Percentiles rank a stretch among this genome's conserved stretches.
These are phyloP conservation scores for Blastobotrys persicus DNA, from an alignment of 1,139 yeast genomes.

Conservation along the genomic window DNA sequence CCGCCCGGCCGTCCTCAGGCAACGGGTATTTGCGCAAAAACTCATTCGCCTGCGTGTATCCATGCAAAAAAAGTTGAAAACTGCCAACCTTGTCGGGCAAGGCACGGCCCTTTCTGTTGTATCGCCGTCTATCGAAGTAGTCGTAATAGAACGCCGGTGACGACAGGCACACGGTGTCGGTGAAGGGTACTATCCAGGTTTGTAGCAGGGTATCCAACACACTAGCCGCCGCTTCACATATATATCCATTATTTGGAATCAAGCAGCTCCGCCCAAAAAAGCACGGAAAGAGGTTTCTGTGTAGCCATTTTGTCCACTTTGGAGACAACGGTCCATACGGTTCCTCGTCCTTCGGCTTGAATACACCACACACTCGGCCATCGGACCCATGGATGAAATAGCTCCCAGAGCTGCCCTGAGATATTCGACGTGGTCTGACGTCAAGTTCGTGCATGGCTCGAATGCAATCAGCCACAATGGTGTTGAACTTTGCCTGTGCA, in stretches of 20 bases:
- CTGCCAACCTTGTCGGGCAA: constrained; percentile 60
- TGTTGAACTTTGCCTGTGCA: constrained; percentile 38
- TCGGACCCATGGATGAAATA: constrained; percentile 52
- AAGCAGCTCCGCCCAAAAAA: constrained; percentile 73
- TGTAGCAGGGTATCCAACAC: constrained; percentile 58
- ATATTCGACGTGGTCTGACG: constrained; percentile 51
- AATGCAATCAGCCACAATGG: constrained; percentile 42
- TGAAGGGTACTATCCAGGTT: constrained; percentile 62
- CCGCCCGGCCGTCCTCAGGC: constrained; percentile 39
- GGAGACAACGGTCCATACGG: constrained; percentile 80
- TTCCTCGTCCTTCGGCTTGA: constrained; percentile 79
- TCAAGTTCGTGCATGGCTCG: constrained; percentile 43
- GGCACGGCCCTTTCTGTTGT: constrained; percentile 28
- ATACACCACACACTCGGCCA: constrained; percentile 51
- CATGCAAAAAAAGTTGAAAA: constrained; percentile 60
- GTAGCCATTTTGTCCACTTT: constrained; percentile 80
- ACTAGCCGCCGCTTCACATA: constrained; percentile 72
- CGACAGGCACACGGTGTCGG: constrained; percentile 55
- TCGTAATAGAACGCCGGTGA: constrained; percentile 55
- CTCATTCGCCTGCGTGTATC: constrained; percentile 59
- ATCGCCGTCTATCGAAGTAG: constrained; percentile 46
- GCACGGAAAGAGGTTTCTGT: constrained; percentile 71
- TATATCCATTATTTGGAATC: constrained; percentile 70
- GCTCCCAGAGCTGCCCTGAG: constrained; percentile 71
- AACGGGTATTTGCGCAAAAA: constrained; percentile 58